These are phyloP conservation scores for Kodamaea laetipori DNA, from an alignment of 805 yeast genomes.

Conservation along the genomic window DNA sequence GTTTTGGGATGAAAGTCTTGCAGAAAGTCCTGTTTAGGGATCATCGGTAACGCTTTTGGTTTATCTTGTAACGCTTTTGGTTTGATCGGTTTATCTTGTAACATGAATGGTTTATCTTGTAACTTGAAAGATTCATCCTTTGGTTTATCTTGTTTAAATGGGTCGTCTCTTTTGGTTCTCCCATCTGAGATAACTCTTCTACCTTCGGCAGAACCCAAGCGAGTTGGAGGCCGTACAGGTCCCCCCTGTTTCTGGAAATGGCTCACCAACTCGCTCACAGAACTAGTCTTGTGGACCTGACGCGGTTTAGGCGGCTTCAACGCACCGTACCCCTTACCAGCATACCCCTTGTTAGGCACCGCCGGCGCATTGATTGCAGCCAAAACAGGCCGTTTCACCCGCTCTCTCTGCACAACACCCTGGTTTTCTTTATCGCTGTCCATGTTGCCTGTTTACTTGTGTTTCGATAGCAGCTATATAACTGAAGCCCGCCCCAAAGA, in stretches of 20 bases:
- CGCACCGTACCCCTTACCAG: neutral
- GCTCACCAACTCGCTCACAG: slow-evolving; percentile 13
- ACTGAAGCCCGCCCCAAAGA: slow-evolving; percentile 4
- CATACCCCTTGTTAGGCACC: neutral
- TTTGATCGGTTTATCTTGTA: too few relatives aligned
- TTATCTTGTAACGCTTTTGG: too few relatives aligned
- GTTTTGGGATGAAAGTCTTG: too few relatives aligned
- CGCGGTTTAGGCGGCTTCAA: neutral
- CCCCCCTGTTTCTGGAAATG: slow-evolving; percentile 6
- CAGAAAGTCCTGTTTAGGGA: too few relatives aligned
- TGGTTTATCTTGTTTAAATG: too few relatives aligned
- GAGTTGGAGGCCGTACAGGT: neutral
- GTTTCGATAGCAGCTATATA: slow-evolving; percentile 1
- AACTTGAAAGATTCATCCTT: too few relatives aligned
- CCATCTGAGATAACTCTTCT: too few relatives aligned
- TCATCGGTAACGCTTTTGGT: too few relatives aligned
- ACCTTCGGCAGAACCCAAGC: neutral
- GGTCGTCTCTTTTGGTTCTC: too few relatives aligned
- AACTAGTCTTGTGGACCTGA: slow-evolving; percentile 7
- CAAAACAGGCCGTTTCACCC: slow-evolving; percentile 1
- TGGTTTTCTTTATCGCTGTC: slow-evolving; percentile 8
- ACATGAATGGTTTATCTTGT: too few relatives aligned
- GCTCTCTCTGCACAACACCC: neutral
- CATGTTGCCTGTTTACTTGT: neutral
- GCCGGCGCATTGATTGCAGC: neutral